These are phyloP conservation scores for Rhizoclosmatium sp. DNA, from an alignment of 192 early-diverging fungal species.

Conservation along the genomic window DNA sequence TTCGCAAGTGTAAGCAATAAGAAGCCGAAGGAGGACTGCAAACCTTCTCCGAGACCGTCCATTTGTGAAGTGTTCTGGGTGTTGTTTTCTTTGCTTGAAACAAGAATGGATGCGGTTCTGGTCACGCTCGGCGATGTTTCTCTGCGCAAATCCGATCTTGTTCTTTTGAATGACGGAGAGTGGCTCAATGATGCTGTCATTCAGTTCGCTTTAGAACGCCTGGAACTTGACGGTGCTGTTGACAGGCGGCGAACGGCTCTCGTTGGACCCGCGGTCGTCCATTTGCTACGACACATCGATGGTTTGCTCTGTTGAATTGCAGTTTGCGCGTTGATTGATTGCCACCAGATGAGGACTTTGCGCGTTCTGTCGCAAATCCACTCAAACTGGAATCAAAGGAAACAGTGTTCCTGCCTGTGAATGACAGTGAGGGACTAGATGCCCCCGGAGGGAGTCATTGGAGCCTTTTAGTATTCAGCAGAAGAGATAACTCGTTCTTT, in stretches of 20 bases:
- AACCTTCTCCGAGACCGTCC: background rate
- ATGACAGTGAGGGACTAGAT: conserved; percentile 22
- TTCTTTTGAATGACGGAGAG: conserved; percentile 34
- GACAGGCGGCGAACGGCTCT: conserved; percentile 13
- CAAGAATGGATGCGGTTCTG: background rate
- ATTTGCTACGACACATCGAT: conserved; percentile 30
- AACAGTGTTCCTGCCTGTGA: conserved; percentile 33
- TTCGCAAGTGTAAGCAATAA: background rate
- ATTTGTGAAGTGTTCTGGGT: background rate
- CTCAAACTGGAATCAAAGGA: background rate
- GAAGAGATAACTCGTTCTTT: conserved; percentile 16
- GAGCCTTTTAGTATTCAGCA: conserved; percentile 34
- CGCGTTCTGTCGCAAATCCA: background rate
- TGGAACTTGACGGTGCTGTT: conserved; percentile 4
- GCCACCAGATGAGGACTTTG: conserved; percentile 2
- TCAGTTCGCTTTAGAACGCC: conserved; percentile 46
- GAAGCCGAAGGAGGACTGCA: background rate
- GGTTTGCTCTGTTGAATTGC: background rate
- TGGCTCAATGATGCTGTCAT: conserved; percentile 61
- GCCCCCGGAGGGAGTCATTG: conserved; percentile 32
- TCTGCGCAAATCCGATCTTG: conserved; percentile 37
- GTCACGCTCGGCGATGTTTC: conserved; percentile 17
- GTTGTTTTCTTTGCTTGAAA: background rate
- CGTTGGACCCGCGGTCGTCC: conserved; percentile 45
- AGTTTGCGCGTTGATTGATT: no score